Base-by-base conservation (phyloP, 1,139 yeast genomes). In the Protomyces arabidopsidicola region DNA sequence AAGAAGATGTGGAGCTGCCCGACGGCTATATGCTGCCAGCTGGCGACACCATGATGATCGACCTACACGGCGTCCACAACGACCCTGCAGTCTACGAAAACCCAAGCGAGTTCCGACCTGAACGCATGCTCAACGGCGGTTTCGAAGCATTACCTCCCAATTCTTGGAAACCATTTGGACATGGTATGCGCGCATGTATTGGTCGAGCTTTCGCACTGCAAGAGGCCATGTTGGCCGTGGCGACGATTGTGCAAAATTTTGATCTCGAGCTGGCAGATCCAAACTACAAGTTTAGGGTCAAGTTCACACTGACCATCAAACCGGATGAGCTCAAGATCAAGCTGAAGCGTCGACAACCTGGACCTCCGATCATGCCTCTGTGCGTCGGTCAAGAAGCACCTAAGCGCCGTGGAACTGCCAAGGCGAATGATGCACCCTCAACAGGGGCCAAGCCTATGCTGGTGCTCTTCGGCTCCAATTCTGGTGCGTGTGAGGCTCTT, bases 161-260 rank as follows among this genome's bases (percentile, higher is more conserved):
- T 27, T 55, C 53, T 22, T 61, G 56, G 56, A 55, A 55, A 34
- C 65, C 65, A n/a, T 61, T 61, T 36, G 61, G 57, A 16, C 55
- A 55, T 24, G 65, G 65, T 12, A 48, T 60, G 20, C 55, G 65
- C n/a, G 61, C 61, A 16, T 61, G 65, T 24, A 61, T 61, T 31
- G 65, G 65, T 36, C 65, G 61, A 12, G 61, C 61, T 14, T 61
- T 61, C 24, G 65, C 65, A 12, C 20, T 56, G 10, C 61, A 55
- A 36, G 65, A 61, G 53, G 59, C 61, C 48, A 50, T 55, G 18
- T 57, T 61, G 18, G 61, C 60, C 20, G 52, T 55, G 27, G 61
- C 65, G n/a, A 45, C 55, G 12, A 57, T 61, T 27, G 20, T 61
- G 45, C 65, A 61, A 34, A 55, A 61, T 39, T 61, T 55, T 39